Conservation (phyloP, 202 grass and related monocot species). For the Hordeum pubiflorum region DNA sequence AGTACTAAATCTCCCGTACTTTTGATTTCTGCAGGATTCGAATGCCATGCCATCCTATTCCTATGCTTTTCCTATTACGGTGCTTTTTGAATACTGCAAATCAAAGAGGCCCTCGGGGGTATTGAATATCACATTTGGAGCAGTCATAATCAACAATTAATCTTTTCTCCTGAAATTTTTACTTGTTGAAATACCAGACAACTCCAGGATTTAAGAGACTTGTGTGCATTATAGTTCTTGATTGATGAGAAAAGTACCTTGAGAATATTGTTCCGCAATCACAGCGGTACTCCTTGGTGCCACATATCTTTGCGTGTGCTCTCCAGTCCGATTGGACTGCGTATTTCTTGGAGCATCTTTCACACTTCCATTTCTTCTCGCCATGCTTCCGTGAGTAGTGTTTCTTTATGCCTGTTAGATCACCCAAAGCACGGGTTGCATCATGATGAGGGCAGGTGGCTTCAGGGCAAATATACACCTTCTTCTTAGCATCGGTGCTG, state of each 20-base stretch:
- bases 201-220: background rate
- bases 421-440: slow-evolving; percentile 39
- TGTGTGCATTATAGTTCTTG: background rate
- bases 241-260: slow-evolving; percentile 37
- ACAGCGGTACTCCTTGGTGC: slow-evolving; percentile 62
- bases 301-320: slow-evolving; percentile 63
- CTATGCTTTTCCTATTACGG: too few species aligned
- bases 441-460: slow-evolving; percentile 57
- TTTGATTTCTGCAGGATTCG: too few species aligned
- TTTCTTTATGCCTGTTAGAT: slow-evolving; percentile 65
- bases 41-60: too few species aligned
- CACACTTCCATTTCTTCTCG: slow-evolving; percentile 74
- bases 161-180: background rate
- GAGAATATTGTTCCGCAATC: slow-evolving; percentile 67
- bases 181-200: background rate
- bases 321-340: slow-evolving; percentile 69
- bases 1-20: too few species aligned
- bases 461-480: slow-evolving; percentile 61
- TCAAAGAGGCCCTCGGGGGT: background rate
- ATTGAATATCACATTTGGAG: background rate
- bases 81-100: too few species aligned
- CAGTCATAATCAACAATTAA: background rate
- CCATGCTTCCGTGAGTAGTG: slow-evolving; percentile 63
- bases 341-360: slow-evolving; percentile 68
- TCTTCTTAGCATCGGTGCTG: slow-evolving; percentile 62